Percentiles rank a stretch among this genome's conserved stretches.
Conservation (phyloP, 1,284 basidiomycete genomes). For the Sporisorium scitamineum region DNA sequence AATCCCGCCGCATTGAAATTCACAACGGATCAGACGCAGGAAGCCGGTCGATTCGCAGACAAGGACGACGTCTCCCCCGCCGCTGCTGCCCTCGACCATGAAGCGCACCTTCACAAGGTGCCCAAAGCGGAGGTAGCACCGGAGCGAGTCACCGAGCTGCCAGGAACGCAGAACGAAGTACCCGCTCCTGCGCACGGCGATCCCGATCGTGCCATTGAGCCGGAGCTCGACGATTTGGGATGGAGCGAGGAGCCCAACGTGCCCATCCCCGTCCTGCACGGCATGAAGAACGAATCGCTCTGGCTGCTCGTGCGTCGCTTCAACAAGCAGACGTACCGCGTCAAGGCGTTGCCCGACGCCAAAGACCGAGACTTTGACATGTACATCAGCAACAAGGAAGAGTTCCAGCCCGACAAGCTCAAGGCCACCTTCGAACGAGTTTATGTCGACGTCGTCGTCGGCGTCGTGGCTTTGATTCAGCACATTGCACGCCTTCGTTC, state of each 20-base stretch:
- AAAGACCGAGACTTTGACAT: conserved; percentile 70
- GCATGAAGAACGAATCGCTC: conserved; percentile 71
- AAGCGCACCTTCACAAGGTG: conserved; percentile 43
- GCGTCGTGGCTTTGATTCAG: conserved; percentile 71
- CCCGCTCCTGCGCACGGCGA: conserved; percentile 51
- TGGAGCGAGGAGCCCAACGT: conserved; percentile 59
- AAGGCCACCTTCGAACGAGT: conserved; percentile 73
- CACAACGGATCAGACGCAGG: conserved; percentile 9
- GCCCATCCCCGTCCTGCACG: conserved; percentile 63
- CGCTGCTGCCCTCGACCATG: conserved; percentile 41
- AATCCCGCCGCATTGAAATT: conserved; percentile 29
- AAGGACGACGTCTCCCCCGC: conserved; percentile 16
- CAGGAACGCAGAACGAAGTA: conserved; percentile 30
- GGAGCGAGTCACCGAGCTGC: conserved; percentile 28
- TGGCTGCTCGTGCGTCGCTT: conserved; percentile 72
- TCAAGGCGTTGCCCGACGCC: conserved; percentile 65
- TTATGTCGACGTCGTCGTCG: conserved; percentile 73
- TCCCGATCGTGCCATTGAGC: conserved; percentile 49
- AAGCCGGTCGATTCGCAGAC: conserved; percentile 34
- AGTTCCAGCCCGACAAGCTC: conserved; percentile 73
- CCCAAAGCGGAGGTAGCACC: conserved; percentile 47
- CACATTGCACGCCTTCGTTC: conserved; percentile 73
- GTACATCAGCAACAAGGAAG: conserved; percentile 71
- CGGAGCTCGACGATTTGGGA: conserved; percentile 57
- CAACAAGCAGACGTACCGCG: conserved; percentile 72